Conservation (phyloP, 2,329 filamentous ascomycete species). For the Fusarium hostae region DNA sequence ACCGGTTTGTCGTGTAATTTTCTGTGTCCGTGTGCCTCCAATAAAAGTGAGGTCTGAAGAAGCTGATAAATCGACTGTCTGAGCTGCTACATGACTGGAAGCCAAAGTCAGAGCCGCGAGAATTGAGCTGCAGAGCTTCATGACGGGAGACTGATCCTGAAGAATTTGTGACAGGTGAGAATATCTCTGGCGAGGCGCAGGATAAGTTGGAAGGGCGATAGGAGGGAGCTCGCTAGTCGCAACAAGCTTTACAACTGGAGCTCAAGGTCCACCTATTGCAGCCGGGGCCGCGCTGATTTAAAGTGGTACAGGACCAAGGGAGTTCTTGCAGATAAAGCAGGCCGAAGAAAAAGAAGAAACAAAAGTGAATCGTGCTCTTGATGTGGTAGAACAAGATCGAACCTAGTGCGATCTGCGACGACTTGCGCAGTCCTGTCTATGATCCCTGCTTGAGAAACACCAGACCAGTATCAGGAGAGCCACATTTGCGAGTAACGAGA, state of each 20-base stretch:
- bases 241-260: constrained; percentile 18
- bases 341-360: constrained; percentile 5
- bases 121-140: constrained; percentile 40
- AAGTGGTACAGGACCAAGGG: constrained; percentile 6
- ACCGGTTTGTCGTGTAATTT: constrained; percentile 51
- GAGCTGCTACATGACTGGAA: constrained; percentile 40
- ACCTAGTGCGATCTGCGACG: constrained; percentile 30
- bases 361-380: not conserved
- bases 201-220: constrained; percentile 6
- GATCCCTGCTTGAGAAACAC: constrained; percentile 36
- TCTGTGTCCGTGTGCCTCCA: constrained; percentile 52
- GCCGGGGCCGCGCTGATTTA: not conserved
- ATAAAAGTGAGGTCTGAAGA: constrained; percentile 52
- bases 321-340: constrained; percentile 3
- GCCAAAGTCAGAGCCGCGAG: constrained; percentile 41
- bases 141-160: constrained; percentile 19
- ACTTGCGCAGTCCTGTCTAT: constrained; percentile 15
- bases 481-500: constrained; percentile 32
- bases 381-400: constrained; percentile 31
- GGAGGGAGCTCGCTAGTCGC: constrained; percentile 11
- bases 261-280: constrained; percentile 4
- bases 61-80: constrained; percentile 46
- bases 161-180: not conserved
- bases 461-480: constrained; percentile 22
- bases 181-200: constrained; percentile 1